Percentiles rank a stretch among this genome's conserved stretches.
These are phyloP conservation scores for Hydrangea macrophylla DNA, from an alignment of 148 eudicot species.

Conservation along the genomic window DNA sequence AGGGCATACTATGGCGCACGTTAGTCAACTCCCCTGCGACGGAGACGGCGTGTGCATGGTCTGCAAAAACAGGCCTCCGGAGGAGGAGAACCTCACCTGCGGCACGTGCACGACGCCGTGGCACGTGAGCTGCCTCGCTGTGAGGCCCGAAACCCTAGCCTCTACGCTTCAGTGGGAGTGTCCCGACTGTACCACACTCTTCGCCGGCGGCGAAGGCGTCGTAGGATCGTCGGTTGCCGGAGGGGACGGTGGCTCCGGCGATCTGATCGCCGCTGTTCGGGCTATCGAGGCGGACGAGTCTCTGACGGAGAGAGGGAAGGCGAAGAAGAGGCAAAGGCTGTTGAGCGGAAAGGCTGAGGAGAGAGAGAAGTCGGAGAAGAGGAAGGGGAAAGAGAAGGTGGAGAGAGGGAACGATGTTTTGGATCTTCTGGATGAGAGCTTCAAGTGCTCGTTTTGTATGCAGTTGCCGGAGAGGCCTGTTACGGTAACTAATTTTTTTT, in stretches of 20 bases:
- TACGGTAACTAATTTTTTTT: constrained; percentile 43
- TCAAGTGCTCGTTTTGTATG: constrained; percentile 76
- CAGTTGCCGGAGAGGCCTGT: constrained; percentile 88
- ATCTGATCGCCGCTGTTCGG: constrained; percentile 43
- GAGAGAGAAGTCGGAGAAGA: background rate
- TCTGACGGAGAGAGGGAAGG: constrained; percentile 66
- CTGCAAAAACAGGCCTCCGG: constrained; percentile 49
- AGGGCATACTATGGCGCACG: constrained; percentile 13
- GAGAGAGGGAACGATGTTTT: constrained; percentile 44
- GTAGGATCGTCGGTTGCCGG: constrained; percentile 5
- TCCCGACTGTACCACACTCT: constrained; percentile 58
- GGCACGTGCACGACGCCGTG: constrained; percentile 71
- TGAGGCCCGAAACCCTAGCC: constrained; percentile 41
- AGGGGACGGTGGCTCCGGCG: constrained; percentile 19
- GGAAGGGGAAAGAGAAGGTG: constrained; percentile 11
- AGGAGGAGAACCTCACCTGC: constrained; percentile 46
- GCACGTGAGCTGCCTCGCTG: constrained; percentile 61
- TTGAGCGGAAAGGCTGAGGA: constrained; percentile 44
- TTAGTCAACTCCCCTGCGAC: constrained; percentile 51
- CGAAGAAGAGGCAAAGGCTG: constrained; percentile 58
- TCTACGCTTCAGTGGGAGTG: constrained; percentile 53
- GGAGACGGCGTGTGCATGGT: constrained; percentile 74
- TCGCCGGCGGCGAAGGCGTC: constrained; percentile 10
- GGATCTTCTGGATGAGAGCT: constrained; percentile 43
- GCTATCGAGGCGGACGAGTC: constrained; percentile 62